These are phyloP conservation scores for Chrysoporthe deuterocubensis DNA, from an alignment of 2,329 filamentous ascomycete species.

Conservation along the genomic window DNA sequence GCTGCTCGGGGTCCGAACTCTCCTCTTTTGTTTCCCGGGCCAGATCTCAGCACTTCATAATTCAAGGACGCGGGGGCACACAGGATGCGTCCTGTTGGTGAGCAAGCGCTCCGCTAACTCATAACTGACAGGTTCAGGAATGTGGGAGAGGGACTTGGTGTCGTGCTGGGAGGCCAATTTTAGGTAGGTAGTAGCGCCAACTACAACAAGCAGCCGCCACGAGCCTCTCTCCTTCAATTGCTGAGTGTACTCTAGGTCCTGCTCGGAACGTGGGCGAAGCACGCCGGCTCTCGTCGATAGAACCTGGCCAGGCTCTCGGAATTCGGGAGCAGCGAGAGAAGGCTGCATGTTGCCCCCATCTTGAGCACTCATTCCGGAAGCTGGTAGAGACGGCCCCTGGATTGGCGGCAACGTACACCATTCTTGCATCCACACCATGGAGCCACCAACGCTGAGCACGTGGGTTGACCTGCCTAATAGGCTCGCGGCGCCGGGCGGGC, in stretches of 20 bases:
- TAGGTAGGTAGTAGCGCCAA: neutral
- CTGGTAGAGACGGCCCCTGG: neutral
- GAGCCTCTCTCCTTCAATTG: neutral
- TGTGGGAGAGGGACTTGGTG: neutral
- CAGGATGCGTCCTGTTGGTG: neutral
- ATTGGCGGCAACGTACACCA: neutral
- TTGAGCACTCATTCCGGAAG: conserved; percentile 1
- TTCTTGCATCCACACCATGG: conserved; percentile 5
- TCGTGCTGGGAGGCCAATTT: neutral
- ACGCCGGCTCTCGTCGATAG: neutral
- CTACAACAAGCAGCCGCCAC: neutral
- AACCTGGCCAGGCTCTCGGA: neutral
- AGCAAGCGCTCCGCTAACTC: neutral
- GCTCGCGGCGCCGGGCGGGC: neutral
- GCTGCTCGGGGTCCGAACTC: neutral
- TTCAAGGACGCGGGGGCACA: neutral
- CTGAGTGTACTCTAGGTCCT: neutral
- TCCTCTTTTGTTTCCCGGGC: neutral
- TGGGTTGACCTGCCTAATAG: conserved; percentile 15
- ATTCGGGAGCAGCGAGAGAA: neutral
- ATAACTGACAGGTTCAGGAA: neutral
- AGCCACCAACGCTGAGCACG: conserved; percentile 5
- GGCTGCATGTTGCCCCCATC: neutral
- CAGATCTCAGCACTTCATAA: neutral
- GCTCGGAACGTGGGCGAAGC: neutral